These are phyloP conservation scores for Talaromyces verruculosus DNA, from an alignment of 2,329 filamentous ascomycete genomes.

Conservation along the genomic window DNA sequence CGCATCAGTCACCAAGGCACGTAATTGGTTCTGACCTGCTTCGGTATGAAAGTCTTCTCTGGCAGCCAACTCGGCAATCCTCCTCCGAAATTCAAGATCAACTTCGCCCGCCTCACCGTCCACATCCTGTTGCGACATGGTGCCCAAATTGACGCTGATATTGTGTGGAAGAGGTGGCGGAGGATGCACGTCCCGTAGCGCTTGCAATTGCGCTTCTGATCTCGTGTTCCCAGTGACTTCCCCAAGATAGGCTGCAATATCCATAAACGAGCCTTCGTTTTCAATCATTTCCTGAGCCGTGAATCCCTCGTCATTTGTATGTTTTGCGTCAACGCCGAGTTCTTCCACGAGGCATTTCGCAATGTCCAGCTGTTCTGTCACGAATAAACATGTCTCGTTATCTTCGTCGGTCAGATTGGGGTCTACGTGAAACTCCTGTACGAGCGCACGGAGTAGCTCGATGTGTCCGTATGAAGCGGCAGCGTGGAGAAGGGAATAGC, in stretches of 20 bases:
- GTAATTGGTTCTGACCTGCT: slow-evolving; percentile 74
- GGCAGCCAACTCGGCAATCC: slow-evolving; percentile 85
- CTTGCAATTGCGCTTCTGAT: slow-evolving; percentile 27
- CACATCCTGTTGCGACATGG: slow-evolving; percentile 60
- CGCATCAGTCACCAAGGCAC: slow-evolving; percentile 77
- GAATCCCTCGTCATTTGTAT: slow-evolving; percentile 70
- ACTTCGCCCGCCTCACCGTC: slow-evolving; percentile 62
- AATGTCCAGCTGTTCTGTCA: slow-evolving; percentile 77
- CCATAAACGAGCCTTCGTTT: slow-evolving; percentile 73
- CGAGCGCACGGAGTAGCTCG: slow-evolving; percentile 71
- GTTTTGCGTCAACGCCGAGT: slow-evolving; percentile 65
- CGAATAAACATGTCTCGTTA: slow-evolving; percentile 89
- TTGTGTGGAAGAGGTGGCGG: slow-evolving; percentile 71
- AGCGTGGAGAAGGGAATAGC: slow-evolving; percentile 92
- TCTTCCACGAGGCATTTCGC: slow-evolving; percentile 81
- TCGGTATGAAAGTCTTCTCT: slow-evolving; percentile 80
- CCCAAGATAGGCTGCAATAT: slow-evolving; percentile 70
- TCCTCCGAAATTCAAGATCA: slow-evolving; percentile 77
- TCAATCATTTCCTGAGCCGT: slow-evolving; percentile 80
- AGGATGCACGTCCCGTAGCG: slow-evolving; percentile 39
- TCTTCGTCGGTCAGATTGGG: slow-evolving; percentile 86
- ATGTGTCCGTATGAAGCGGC: slow-evolving; percentile 89
- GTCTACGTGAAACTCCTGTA: slow-evolving; percentile 73
- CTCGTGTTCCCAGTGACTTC: slow-evolving; percentile 35
- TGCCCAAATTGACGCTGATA: slow-evolving; percentile 73